Percentiles rank a stretch among this genome's conserved stretches.
These are phyloP conservation scores for Tardiomyces depauwii DNA, from an alignment of 1,139 yeast species.

Conservation along the genomic window DNA sequence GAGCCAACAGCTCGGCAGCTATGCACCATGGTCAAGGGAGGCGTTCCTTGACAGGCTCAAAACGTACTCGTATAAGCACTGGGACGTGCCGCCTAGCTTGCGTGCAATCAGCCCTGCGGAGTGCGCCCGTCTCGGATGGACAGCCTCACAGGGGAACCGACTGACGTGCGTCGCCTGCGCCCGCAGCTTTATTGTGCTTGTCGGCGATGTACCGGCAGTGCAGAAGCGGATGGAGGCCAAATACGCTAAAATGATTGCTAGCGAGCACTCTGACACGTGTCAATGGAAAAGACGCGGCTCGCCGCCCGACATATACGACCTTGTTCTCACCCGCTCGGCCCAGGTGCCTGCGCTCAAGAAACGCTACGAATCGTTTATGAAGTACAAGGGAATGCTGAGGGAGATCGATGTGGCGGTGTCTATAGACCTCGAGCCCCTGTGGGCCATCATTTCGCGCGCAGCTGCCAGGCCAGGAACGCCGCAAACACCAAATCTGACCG, in stretches of 20 bases:
- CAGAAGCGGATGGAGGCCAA: conserved; percentile 5
- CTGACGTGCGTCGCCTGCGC: conserved; percentile 12
- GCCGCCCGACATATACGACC: background rate
- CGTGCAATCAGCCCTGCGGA: conserved; percentile 7
- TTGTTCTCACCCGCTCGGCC: background rate
- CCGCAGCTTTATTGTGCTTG: conserved; percentile 7
- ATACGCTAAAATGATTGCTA: conserved; percentile 6
- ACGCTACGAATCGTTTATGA: background rate
- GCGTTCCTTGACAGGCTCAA: conserved; percentile 10
- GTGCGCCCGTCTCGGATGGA: conserved; percentile 13
- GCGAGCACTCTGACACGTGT: conserved; percentile 8
- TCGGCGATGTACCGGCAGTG: conserved; percentile 8
- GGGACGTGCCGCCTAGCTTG: conserved; percentile 11
- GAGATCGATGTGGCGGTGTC: background rate
- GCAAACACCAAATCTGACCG: no score
- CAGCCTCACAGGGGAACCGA: conserved; percentile 6
- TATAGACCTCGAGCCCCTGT: background rate
- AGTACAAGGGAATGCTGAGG: background rate
- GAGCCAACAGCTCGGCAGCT: background rate
- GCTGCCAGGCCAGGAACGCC: no score
- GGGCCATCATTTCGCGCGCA: background rate
- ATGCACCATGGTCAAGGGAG: conserved; percentile 15
- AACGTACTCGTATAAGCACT: conserved; percentile 9
- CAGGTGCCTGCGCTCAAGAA: background rate
- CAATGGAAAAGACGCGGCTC: conserved; percentile 10